Base-by-base conservation (phyloP, 257 asterid species). In the Forsythia suspensa region DNA sequence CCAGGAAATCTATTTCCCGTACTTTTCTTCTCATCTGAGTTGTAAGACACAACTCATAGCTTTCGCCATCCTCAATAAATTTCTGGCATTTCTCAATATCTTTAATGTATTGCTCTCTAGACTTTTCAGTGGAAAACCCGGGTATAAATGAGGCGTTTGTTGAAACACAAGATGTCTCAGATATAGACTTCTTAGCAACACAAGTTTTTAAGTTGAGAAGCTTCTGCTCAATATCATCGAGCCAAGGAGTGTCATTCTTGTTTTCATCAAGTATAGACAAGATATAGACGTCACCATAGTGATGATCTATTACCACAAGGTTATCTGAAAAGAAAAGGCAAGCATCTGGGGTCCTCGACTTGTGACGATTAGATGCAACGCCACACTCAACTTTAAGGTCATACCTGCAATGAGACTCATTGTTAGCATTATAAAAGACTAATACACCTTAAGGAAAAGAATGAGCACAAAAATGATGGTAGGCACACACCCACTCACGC, bases 331-430 rank as follows among this genome's bases (percentile, higher is more conserved):
- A 96, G 97, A 92, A 96, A 80, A 96, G 90, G 86, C 99, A 96
- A 70, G 99, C 99, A 81, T 96, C 99, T 2, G 99, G 99, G 75
- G 91, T 81, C 72, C 82, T 87, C 46, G 99, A 92, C 68, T 88
- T 89, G 82, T 94, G 97, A 79, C 70, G 83, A 84, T 92, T 96
- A 46, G 83, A 69, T 40, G 85, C 81, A 74, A 90, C 85, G 69
- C 98, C 98, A 79, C 98, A 92, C 87, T 96, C 99, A 71, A 87
- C 90, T 89, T 96, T 96, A 75, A 96, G 99, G 81, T 90, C 98
- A 57, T 95, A 95, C 88, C 99, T 95, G 98, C 86, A 82, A 71
- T 37, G 72, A 81, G 43, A 66, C 70, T 52, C 10, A 74, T 46
- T 21, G 55, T 71, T 55, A 80, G 34, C 59, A 42, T 71, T 37